Percentiles rank a stretch among this genome's conserved stretches.
Conservation (phyloP, 192 early-diverging fungal genomes). For the Coemansia erecta region DNA sequence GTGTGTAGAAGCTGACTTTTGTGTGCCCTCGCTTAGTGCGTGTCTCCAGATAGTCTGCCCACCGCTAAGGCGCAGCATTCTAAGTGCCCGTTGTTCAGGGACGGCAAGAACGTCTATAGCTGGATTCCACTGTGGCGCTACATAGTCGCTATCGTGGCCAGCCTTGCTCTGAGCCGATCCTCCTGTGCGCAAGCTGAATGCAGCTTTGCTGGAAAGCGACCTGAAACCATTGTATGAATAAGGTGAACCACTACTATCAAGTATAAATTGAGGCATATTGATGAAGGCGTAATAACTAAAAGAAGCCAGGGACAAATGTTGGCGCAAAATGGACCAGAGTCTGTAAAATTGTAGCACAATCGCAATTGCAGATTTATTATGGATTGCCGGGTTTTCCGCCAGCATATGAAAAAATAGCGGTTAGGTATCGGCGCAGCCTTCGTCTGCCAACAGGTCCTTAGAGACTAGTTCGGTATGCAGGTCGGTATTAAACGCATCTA, state of each 20-base stretch:
- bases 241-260: not conserved
- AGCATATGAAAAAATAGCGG: too few species aligned
- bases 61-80: constrained; percentile 41
- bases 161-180: constrained; percentile 16
- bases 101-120: constrained; percentile 38
- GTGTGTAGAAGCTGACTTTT: not conserved
- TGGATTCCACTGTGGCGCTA: constrained; percentile 35
- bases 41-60: constrained; percentile 47
- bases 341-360: too few species aligned
- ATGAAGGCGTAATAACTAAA: too few species aligned
- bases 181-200: constrained; percentile 19
- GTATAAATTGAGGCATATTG: not conserved
- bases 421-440: too few species aligned
- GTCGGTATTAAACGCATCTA: constrained; percentile 2
- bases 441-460: too few species aligned
- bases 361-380: too few species aligned
- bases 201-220: constrained; percentile 25
- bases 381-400: too few species aligned
- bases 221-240: constrained; percentile 23
- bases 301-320: too few species aligned
- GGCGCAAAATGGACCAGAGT: too few species aligned
- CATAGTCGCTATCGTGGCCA: constrained; percentile 1
- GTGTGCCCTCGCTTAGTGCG: constrained; percentile 10
- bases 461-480: not conserved
- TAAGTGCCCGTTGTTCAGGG: constrained; percentile 31